Evolutionary conservation across 2,329 filamentous ascomycete species (phyloP).

Genomic region (Raffaelea albimanens): DNA sequence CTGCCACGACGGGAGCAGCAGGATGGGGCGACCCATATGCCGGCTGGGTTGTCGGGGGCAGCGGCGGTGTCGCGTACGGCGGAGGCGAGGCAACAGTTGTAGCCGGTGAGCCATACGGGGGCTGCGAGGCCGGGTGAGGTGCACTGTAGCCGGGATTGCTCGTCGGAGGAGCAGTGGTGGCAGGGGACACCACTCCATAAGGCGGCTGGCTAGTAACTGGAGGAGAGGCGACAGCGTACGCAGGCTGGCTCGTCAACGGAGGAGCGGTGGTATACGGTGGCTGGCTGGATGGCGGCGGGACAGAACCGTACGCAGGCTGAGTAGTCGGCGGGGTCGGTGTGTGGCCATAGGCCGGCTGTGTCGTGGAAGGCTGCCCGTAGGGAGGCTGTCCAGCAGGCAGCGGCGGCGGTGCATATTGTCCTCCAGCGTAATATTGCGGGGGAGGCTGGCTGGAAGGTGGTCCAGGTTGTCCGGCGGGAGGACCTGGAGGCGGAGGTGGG

Average conservation of each 20-base stretch:
- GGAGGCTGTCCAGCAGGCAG: constrained; percentile 2
- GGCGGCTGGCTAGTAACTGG: background rate
- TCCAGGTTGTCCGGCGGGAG: background rate
- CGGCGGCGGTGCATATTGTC: background rate
- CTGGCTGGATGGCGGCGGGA: no score
- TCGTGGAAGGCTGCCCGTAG: background rate
- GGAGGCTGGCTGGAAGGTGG: background rate
- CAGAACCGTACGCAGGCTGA: no score
- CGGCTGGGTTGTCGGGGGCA: no score
- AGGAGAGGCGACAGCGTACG: no score
- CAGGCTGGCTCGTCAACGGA: no score
- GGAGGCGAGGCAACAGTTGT: no score
- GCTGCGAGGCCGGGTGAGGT: background rate
- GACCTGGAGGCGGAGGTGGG: background rate
- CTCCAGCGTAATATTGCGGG: background rate
- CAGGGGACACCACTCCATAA: background rate
- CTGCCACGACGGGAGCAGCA: background rate
- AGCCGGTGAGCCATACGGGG: constrained; percentile 1
- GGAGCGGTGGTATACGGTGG: no score
- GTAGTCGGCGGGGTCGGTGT: background rate
- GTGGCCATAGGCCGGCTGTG: background rate
- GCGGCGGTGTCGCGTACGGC: no score
- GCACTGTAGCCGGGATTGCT: no score
- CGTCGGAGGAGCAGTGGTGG: background rate
- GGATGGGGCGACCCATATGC: background rate